Evolutionary conservation across 2,329 filamentous ascomycete genomes (phyloP), one percentile per base, ranked within the genome.

Genomic region (Nectriaceae sp.): DNA sequence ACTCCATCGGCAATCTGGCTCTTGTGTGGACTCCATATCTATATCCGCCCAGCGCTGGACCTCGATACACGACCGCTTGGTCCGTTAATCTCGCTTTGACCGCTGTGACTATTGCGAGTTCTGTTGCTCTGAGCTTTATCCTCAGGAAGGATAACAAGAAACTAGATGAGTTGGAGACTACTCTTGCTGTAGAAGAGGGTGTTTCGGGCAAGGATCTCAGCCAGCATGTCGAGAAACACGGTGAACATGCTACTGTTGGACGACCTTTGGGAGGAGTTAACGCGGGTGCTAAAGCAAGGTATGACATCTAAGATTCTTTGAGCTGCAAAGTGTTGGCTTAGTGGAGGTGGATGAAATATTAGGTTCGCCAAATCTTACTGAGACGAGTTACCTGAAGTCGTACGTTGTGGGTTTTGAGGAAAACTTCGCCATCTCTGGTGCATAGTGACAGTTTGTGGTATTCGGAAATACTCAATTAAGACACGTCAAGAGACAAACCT

Each of bases 51-150:
- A 50, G 35, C 13, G 46, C 52, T 22, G 50, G 45, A 4, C 52
- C 52, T 1, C 43, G 52, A 5, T 55, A 55, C 21, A 40, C 42
- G 37, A 47, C 42, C 4, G 52, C 52, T 10, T 52, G 49, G 52
- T 49, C 50, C 3, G 47, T 53, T 3, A 53, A 53, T 18, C 38
- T 59, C 18, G 55, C 45, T 2, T 39, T 60, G 44, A 53, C 50
- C 11, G 45, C 48, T 2, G 54, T 66, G 38, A 59, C 57, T 5
- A 50, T 63, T 21, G 50, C 50, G 3, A 62, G 61, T 22, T 54
- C 54, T 1, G 44, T 61, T 21, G 50, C 42, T 5, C 57, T 63
- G 18, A 46, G 52, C 1, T 44, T 51, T 29, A 56, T 49, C 19
- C 49, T 61, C 6, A 45, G 42, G 38, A 50, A 43, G 21, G 40